Conservation (phyloP, 768 basidiomycete genomes). For the Punctularia strigosozonata region DNA sequence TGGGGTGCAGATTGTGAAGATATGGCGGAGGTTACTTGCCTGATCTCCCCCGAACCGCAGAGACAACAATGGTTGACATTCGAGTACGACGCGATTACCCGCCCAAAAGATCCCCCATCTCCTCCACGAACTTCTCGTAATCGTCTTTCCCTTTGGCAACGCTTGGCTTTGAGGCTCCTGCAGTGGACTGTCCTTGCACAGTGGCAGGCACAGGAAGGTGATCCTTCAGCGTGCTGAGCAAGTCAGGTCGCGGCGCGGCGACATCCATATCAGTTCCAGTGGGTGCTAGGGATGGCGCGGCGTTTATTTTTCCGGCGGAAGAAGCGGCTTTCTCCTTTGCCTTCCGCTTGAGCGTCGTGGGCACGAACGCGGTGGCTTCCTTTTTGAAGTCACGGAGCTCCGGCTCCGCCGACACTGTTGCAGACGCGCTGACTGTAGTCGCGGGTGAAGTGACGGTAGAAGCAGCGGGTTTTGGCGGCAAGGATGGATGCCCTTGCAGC, state of each 20-base stretch:
- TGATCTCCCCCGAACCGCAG: too few species aligned
- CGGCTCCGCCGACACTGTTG: constrained; percentile 66
- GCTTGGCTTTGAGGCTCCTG: constrained; percentile 8
- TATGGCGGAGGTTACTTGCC: too few species aligned
- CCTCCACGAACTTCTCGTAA: constrained; percentile 67
- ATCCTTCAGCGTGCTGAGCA: constrained; percentile 50
- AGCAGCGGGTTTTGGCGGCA: constrained; percentile 28
- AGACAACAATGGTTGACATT: too few species aligned
- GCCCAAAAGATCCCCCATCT: constrained; percentile 57
- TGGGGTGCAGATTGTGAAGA: too few species aligned
- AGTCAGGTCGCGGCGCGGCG: constrained; percentile 42
- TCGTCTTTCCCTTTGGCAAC: constrained; percentile 38
- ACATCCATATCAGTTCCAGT: constrained; percentile 14
- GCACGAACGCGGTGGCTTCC: constrained; percentile 89
- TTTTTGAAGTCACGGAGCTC: constrained; percentile 89
- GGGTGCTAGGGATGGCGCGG: constrained; percentile 44
- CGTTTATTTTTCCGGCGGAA: constrained; percentile 37
- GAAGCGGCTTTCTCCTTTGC: constrained; percentile 24
- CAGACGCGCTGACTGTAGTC: constrained; percentile 19
- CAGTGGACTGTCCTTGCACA: constrained; percentile 50
- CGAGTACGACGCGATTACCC: too few species aligned
- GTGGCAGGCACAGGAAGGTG: too few species aligned
- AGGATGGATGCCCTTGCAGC: constrained; percentile 12
- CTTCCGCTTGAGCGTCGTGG: constrained; percentile 70
- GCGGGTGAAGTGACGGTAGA: constrained; percentile 20